Conservation (phyloP, 148 eudicot species). For the Cornus suecica region DNA sequence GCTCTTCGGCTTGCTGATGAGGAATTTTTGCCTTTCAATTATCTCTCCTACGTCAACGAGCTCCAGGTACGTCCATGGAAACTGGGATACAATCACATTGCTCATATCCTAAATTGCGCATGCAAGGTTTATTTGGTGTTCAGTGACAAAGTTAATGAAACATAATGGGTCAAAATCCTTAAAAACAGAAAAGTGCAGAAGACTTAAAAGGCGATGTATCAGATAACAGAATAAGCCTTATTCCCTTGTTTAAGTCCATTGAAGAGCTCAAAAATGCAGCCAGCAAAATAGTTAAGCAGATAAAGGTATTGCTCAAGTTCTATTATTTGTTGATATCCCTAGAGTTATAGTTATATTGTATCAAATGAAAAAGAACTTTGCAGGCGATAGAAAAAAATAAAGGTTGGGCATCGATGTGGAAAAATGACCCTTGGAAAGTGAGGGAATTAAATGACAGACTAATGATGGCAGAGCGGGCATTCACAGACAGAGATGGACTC, state of each 20-base stretch:
- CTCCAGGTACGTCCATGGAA: conserved; percentile 38
- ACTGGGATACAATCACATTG: not conserved
- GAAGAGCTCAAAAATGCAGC: conserved; percentile 44
- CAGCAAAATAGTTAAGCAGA: conserved; percentile 35
- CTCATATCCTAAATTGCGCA: not conserved
- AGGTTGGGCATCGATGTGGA: conserved; percentile 38
- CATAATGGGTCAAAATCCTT: not conserved
- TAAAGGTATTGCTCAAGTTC: conserved; percentile 29
- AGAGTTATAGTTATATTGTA: not conserved
- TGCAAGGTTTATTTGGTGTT: not conserved
- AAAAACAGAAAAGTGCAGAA: conserved; percentile 47
- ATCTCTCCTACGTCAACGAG: conserved; percentile 39
- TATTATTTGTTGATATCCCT: not conserved
- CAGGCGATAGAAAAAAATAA: conserved; percentile 36
- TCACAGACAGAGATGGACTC: conserved; percentile 54
- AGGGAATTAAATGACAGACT: conserved; percentile 59
- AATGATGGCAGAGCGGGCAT: conserved; percentile 65
- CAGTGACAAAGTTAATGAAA: not conserved
- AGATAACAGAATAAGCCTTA: conserved; percentile 28
- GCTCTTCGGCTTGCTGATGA: conserved; percentile 57
- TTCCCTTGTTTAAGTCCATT: conserved; percentile 48
- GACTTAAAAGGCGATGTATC: conserved; percentile 29
- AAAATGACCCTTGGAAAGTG: conserved; percentile 26
- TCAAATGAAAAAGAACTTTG: not conserved
- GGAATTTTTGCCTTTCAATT: conserved; percentile 42